A percentile compares a stretch with the other conserved stretches of the same genome.
Evolutionary conservation across 2,329 filamentous ascomycete genomes (phyloP).

Genomic region (Saccharata proteae): DNA sequence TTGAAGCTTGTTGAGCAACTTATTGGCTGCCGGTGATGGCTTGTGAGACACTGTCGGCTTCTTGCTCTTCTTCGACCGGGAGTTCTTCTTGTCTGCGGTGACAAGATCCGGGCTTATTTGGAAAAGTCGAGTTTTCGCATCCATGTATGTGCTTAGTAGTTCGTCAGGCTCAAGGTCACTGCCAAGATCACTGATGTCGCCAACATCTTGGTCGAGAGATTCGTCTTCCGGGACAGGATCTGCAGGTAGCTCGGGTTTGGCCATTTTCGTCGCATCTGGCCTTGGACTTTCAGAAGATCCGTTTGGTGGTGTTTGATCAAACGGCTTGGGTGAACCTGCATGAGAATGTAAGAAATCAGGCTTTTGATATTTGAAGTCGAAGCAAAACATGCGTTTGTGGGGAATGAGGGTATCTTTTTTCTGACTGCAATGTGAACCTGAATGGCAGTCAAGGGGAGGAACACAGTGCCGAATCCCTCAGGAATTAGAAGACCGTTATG

Average conservation of each 20-base stretch:
- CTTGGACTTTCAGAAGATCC: background rate
- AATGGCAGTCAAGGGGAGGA: too few species aligned
- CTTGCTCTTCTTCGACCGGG: conserved; percentile 21
- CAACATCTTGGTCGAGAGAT: too few species aligned
- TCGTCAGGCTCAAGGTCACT: conserved; percentile 39
- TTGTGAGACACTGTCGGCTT: conserved; percentile 9
- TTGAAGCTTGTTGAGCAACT: conserved; percentile 60
- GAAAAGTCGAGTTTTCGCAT: conserved; percentile 49
- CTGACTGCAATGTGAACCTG: too few species aligned
- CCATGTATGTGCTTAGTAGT: conserved; percentile 60
- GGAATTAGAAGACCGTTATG: too few species aligned
- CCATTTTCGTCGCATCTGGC: too few species aligned
- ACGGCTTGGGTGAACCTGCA: conserved; percentile 5
- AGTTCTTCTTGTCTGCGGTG: conserved; percentile 28
- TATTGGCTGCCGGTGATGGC: conserved; percentile 41
- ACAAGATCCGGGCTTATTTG: conserved; percentile 44
- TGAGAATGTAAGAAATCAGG: background rate
- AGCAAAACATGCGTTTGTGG: too few species aligned
- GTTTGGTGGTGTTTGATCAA: conserved; percentile 1
- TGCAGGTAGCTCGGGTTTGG: too few species aligned
- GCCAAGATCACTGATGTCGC: conserved; percentile 36
- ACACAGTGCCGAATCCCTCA: too few species aligned
- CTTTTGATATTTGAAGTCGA: too few species aligned
- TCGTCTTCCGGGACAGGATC: too few species aligned
- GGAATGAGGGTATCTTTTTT: too few species aligned